Conservation (phyloP, 1,284 basidiomycete species). For the Marasmius oreades region DNA sequence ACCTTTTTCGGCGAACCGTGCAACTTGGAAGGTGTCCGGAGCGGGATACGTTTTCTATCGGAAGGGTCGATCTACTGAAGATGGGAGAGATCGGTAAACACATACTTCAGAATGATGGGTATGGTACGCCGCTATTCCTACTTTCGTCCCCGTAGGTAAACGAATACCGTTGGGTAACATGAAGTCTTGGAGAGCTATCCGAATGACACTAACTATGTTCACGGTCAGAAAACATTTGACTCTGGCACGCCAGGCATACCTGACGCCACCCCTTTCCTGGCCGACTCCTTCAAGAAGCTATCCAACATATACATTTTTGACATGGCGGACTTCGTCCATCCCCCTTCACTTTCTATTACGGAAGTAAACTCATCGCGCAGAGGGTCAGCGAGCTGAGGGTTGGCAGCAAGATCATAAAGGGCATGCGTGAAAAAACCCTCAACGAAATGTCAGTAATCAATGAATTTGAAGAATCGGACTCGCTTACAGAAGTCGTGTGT, state of each 20-base stretch:
- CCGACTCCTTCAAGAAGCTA: slow-evolving; percentile 11
- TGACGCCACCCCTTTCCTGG: neutral
- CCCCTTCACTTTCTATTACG: neutral
- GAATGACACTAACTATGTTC: slow-evolving; percentile 16
- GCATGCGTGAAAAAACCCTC: neutral
- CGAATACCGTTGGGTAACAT: slow-evolving; percentile 24
- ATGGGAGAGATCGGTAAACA: neutral
- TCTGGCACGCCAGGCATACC: neutral
- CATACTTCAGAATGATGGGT: slow-evolving; percentile 19
- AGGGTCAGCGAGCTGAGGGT: neutral
- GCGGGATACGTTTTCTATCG: neutral
- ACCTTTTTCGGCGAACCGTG: slow-evolving; percentile 19
- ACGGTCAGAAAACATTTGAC: neutral
- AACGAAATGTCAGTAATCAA: no score
- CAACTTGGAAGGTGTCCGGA: neutral
- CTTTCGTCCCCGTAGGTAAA: slow-evolving; percentile 21
- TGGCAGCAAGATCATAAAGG: neutral
- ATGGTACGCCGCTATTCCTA: slow-evolving; percentile 13
- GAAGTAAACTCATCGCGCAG: neutral
- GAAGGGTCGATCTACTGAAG: neutral
- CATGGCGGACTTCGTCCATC: slow-evolving; percentile 7
- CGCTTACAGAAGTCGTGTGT: neutral
- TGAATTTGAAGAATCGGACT: neutral
- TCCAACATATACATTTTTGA: slow-evolving; percentile 8
- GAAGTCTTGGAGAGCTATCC: slow-evolving; percentile 20